Evolutionary conservation across 2,329 filamentous ascomycete genomes (phyloP), one percentile per base, ranked within the genome.

Genomic region (Aspergillus glaucus): DNA sequence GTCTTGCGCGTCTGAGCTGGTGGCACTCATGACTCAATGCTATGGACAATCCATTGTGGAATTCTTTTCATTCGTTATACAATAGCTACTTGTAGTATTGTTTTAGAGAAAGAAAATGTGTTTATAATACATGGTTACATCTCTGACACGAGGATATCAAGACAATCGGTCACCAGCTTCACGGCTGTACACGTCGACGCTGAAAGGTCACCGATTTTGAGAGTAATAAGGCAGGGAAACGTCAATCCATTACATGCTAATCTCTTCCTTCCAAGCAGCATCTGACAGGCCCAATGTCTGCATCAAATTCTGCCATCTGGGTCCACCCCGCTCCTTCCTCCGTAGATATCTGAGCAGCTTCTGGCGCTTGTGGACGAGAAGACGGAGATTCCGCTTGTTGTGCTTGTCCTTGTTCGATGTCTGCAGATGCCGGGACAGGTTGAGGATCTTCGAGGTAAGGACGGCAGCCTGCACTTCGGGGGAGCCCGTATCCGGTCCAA

Each of bases 381-480:
- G 62, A 56, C 89, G 79, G 66, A 98, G 65, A 70, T 95, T 95
- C 51, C 91, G 80, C 80, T 94, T 95, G 74, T 96, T 96, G 67
- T 89, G 81, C 76, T 94, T 95, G 66, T 98, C 93, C 66, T 86
- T 89, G 68, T 86, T 88, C 58, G 82, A 79, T 39, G 75, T 77
- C 62, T 86, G 78, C 45, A 95, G 71, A 56, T 85, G 84, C 57
- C 86, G 78, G 14, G 87, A 85, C 44, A 98, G 69, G 21, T 86
- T 84, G 54, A 88, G 79, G 65, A 98, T 98, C 79, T 96, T 97
- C 49, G 89, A 81, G 3, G 93, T 98, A 66, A 98, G 71, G 59
- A 98, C 94, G 42, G 90, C 91, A 57, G 94, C 89, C 75, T 98
- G 93, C n/a, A 98, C 94, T 72, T 98, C 93, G 6, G 88, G 88